Conservation (phyloP, 495 filamentous ascomycete genomes). For the Xylona heveae region DNA sequence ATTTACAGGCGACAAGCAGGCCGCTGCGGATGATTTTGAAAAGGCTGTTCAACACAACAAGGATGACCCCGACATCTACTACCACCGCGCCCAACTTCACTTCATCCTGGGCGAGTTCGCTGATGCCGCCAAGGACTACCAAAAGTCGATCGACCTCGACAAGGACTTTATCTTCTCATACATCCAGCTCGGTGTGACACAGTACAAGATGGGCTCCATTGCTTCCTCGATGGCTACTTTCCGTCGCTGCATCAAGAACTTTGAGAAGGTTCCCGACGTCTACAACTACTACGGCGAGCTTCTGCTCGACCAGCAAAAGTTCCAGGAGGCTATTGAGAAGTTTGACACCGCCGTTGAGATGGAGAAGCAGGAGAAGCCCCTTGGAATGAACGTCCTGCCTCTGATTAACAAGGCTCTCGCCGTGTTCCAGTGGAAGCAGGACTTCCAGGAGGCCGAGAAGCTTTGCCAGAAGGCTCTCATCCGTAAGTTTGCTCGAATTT, state of each 20-base stretch:
- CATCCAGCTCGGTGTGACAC: conserved; percentile 96
- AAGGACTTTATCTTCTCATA: conserved; percentile 94
- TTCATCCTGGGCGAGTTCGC: conserved; percentile 91
- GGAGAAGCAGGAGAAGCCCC: conserved; percentile 82
- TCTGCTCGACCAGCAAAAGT: conserved; percentile 93
- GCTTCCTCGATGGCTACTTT: conserved; percentile 98
- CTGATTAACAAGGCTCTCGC: conserved; percentile 97
- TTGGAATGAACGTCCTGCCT: conserved; percentile 91
- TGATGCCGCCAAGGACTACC: conserved; percentile 92
- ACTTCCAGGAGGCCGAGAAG: conserved; percentile 85
- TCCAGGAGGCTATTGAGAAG: conserved; percentile 86
- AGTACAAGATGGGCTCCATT: conserved; percentile 99
- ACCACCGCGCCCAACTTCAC: conserved; percentile 95
- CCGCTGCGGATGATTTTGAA: conserved; percentile 72
- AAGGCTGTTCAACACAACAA: conserved; percentile 67
- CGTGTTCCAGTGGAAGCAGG: conserved; percentile 94
- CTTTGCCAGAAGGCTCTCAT: conserved; percentile 93
- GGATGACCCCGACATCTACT: conserved; percentile 93
- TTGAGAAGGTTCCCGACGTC: conserved; percentile 85
- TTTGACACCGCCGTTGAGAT: conserved; percentile 96
- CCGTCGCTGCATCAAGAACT: conserved; percentile 93
- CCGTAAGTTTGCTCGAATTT: conserved; percentile 36
- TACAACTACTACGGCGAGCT: conserved; percentile 99
- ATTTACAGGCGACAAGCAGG: conserved; percentile 53
- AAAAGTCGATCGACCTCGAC: conserved; percentile 97